These are phyloP conservation scores for Lolium multiflorum DNA, from an alignment of 176 grass and related monocot genomes.

Conservation along the genomic window DNA sequence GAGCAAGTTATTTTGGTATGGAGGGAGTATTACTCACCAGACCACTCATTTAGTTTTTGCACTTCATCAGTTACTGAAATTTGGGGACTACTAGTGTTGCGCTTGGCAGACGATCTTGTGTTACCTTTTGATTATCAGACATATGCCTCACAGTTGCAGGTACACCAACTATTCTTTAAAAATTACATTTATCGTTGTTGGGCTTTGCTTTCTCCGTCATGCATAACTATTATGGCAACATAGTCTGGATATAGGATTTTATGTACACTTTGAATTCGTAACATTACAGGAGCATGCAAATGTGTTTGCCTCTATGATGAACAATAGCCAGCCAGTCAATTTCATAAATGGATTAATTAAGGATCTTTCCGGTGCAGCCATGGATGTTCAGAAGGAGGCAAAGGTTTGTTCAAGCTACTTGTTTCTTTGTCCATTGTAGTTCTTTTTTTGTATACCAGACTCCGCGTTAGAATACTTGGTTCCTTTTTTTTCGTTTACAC, in stretches of 20 bases:
- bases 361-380: constrained; percentile 60
- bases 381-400: constrained; percentile 63
- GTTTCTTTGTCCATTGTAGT: too few relatives aligned
- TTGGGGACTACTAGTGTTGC: constrained; percentile 88
- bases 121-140: constrained; percentile 86
- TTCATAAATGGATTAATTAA: constrained; percentile 61
- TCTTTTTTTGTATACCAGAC: too few relatives aligned
- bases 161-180: constrained; percentile 39
- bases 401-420: constrained; percentile 49
- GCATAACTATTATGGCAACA: background rate
- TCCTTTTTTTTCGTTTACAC: too few relatives aligned
- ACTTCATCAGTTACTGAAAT: constrained; percentile 78
- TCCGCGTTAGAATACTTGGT: too few relatives aligned
- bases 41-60: constrained; percentile 39
- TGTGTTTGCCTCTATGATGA: constrained; percentile 51
- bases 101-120: constrained; percentile 79
- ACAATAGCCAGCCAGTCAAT: constrained; percentile 44
- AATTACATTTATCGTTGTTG: constrained; percentile 21
- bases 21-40: background rate
- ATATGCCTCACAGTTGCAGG: constrained; percentile 80
- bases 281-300: constrained; percentile 67
- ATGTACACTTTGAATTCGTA: constrained; percentile 17
- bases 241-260: constrained; percentile 7
- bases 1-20: too few relatives aligned
- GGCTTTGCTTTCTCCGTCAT: background rate